Conservation (phyloP, 2,329 filamentous ascomycete genomes). For the Ophiostoma pallidulum region DNA sequence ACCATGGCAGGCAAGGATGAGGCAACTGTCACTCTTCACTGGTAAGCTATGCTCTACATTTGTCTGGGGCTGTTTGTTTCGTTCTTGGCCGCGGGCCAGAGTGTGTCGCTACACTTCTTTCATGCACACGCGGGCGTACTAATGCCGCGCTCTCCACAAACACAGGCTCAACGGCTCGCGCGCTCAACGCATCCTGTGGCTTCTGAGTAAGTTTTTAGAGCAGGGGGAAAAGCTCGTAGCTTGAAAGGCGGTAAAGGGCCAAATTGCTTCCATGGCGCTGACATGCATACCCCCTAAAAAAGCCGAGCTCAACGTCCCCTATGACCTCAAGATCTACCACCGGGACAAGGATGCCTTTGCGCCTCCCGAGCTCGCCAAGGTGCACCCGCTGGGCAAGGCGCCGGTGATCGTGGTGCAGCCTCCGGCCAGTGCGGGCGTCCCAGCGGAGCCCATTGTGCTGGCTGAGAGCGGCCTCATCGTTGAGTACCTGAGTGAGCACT, state of each 20-base stretch:
- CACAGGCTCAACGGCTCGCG: conserved; percentile 76
- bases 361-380: conserved; percentile 61
- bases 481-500: conserved; percentile 70
- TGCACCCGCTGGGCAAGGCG: conserved; percentile 82
- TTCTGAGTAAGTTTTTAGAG: conserved; percentile 37
- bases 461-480: conserved; percentile 75
- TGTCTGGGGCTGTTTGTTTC: background rate
- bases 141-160: too few species aligned
- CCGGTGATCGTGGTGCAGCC: conserved; percentile 62
- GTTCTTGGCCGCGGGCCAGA: background rate
- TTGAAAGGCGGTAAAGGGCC: too few species aligned
- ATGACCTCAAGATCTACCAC: conserved; percentile 73
- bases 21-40: conserved; percentile 11
- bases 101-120: too few species aligned
- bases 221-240: too few species aligned
- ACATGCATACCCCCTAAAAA: background rate
- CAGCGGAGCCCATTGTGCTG: conserved; percentile 46
- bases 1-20: background rate
- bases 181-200: conserved; percentile 74
- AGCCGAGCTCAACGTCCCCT: conserved; percentile 70
- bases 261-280: too few species aligned
- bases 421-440: conserved; percentile 20
- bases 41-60: background rate
- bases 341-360: conserved; percentile 54
- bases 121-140: too few species aligned